Evolutionary conservation across 2,329 filamentous ascomycete species (phyloP), one percentile per base, ranked within the genome.

Genomic region (Nemania sp.): DNA sequence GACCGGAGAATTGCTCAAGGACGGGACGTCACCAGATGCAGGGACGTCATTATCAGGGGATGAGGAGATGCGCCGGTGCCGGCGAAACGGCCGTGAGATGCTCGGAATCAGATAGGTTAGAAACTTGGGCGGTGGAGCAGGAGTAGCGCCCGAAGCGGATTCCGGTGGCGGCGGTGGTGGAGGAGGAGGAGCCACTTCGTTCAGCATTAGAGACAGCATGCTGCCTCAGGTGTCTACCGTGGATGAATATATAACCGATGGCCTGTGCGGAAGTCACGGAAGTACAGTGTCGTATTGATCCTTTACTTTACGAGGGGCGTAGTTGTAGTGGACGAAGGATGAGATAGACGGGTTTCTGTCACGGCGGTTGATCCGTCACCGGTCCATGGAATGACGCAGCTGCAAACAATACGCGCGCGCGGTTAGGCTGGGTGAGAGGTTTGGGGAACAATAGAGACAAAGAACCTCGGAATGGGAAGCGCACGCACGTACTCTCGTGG

Each of bases 41-140:
- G 69, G 64, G 18, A 53, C 56, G 32, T 64, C 64, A 57, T 64
- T 69, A n/a, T 72, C 73, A 12, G 34, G 7, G n/a, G 74, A 69
- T 10, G 75, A 74, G 20, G 67, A 67, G 60, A 65, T 69, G 52
- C 63, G 70, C 42, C 74, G 74, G 59, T 78, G 78, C 52, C 78
- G 77, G 43, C 75, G 76, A 64, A 83, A 79, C n/a, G 80, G 76
- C 45, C 83, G 76, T 47, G 73, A 75, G 65, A 85, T 74, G 69
- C 76, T 81, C 11, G 83, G 81, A 20, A 86, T 76, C 25, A 86
- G 75, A 68, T 81, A 86, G 63, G 70, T 76, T 11, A 83, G 78
- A 67, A 85, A 85, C 29, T 76, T 73, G 25, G 78, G 80, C 57
- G 66, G 61, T 25, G 66, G 62, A 25, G 55, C 32, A 46, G 46